phyloP scores from a whole-genome alignment of 2,329 filamentous ascomycete species.

The Endoconidiophora polonica region DNA sequence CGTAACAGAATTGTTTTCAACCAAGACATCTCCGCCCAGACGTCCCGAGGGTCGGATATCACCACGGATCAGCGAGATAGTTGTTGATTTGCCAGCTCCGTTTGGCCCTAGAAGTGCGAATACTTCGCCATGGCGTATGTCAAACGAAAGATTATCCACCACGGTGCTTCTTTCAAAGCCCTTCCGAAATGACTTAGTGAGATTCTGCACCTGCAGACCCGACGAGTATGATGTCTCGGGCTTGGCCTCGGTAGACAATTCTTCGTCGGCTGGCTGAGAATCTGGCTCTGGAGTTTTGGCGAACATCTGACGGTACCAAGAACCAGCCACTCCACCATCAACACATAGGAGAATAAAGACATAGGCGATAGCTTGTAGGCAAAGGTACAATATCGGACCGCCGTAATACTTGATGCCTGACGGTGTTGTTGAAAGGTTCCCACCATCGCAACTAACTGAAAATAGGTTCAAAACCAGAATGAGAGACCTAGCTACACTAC shows the following conservation, averaged over 20 bases:
- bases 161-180: slow-evolving; percentile 37
- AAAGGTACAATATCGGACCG: slow-evolving; percentile 68
- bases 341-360: slow-evolving; percentile 62
- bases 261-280: slow-evolving; percentile 30
- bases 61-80: slow-evolving; percentile 77
- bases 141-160: slow-evolving; percentile 79
- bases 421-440: slow-evolving; percentile 48
- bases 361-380: slow-evolving; percentile 53
- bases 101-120: slow-evolving; percentile 84
- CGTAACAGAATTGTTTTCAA: slow-evolving; percentile 64
- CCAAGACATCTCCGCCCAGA: slow-evolving; percentile 60
- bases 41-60: slow-evolving; percentile 61
- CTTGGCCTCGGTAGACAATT: slow-evolving; percentile 30
- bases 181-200: slow-evolving; percentile 63
- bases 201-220: slow-evolving; percentile 60
- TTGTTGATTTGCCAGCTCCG: slow-evolving; percentile 81
- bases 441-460: slow-evolving; percentile 55
- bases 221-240: slow-evolving; percentile 32
- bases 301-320: slow-evolving; percentile 30
- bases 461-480: slow-evolving; percentile 73
- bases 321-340: slow-evolving; percentile 55
- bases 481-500: slow-evolving; percentile 55
- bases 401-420: slow-evolving; percentile 60
- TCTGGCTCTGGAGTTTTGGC: slow-evolving; percentile 12
- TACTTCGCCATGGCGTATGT: slow-evolving; percentile 62